These are phyloP conservation scores for Fusarium oligoseptatum DNA, from an alignment of 2,329 filamentous ascomycete genomes.

Conservation along the genomic window DNA sequence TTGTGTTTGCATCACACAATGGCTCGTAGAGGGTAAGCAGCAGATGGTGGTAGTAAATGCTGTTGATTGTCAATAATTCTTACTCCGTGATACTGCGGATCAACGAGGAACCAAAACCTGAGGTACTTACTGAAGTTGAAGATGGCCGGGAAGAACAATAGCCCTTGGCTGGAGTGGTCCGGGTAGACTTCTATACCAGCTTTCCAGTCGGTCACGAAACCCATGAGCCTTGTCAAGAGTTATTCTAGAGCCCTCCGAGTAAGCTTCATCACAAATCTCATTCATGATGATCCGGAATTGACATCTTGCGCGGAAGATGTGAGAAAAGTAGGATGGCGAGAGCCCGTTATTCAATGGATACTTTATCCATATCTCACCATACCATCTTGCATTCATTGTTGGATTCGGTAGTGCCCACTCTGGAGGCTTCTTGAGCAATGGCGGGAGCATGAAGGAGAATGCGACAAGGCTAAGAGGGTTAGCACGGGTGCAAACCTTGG, in stretches of 20 bases:
- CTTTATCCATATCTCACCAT: slow-evolving; percentile 53
- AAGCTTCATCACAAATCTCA: slow-evolving; percentile 36
- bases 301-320: slow-evolving; percentile 26
- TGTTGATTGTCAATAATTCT: slow-evolving; percentile 4
- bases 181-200: slow-evolving; percentile 49
- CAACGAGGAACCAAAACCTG: no score
- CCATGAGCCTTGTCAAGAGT: slow-evolving; percentile 36
- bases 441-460: slow-evolving; percentile 45
- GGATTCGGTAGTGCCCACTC: slow-evolving; percentile 48
- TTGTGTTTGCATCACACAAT: slow-evolving; percentile 9
- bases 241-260: slow-evolving; percentile 22
- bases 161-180: slow-evolving; percentile 43
- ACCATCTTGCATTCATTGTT: slow-evolving; percentile 42
- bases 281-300: slow-evolving; percentile 1
- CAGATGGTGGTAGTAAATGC: slow-evolving; percentile 45
- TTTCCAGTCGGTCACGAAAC: slow-evolving; percentile 34
- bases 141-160: slow-evolving; percentile 51
- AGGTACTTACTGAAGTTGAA: slow-evolving; percentile 53
- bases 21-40: slow-evolving; percentile 47
- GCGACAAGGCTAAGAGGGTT: slow-evolving; percentile 33
- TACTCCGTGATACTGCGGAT: no score
- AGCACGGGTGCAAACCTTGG: fast-evolving
- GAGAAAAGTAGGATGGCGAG: slow-evolving; percentile 43
- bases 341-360: slow-evolving; percentile 49
- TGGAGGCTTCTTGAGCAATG: slow-evolving; percentile 49